phyloP scores from a whole-genome alignment of 2,329 filamentous ascomycete species.

The Tolypocladium ovalisporum region DNA sequence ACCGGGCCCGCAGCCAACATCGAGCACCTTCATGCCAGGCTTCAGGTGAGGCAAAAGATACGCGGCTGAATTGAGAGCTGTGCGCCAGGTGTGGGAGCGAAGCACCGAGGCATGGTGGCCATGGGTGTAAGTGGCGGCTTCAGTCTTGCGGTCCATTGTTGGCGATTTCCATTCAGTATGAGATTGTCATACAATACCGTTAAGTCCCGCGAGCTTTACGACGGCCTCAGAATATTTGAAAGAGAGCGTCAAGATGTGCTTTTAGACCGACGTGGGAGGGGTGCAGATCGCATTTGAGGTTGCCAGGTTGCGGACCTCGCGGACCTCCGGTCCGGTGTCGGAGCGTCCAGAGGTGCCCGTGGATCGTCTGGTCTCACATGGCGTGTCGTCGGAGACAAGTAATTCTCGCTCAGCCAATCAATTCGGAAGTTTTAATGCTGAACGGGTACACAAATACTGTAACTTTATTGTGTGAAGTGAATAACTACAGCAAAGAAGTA shows the following conservation, averaged over 20 bases:
- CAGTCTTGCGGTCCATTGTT: not conserved
- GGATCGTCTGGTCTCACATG: not conserved
- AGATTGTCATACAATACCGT: no score
- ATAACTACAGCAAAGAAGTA: no score
- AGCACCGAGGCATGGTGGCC: constrained; percentile 28
- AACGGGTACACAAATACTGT: no score
- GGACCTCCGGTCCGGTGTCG: not conserved
- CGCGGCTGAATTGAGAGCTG: constrained; percentile 28
- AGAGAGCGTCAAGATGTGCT: not conserved
- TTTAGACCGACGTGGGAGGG: not conserved
- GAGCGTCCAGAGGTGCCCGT: not conserved
- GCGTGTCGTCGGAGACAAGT: not conserved
- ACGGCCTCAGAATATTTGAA: not conserved
- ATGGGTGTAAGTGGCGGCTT: constrained; percentile 20
- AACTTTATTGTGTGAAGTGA: no score
- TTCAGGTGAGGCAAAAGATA: constrained; percentile 30
- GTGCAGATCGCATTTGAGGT: not conserved
- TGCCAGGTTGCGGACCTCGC: not conserved
- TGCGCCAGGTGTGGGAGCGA: constrained; percentile 27
- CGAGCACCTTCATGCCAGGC: constrained; percentile 26
- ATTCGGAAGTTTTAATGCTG: no score
- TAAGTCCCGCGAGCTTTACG: no score
- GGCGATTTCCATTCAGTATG: not conserved
- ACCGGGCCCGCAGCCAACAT: constrained; percentile 37
- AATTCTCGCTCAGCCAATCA: not conserved